phyloP scores from a whole-genome alignment of 2,329 filamentous ascomycete species.

The Eutypa lata region DNA sequence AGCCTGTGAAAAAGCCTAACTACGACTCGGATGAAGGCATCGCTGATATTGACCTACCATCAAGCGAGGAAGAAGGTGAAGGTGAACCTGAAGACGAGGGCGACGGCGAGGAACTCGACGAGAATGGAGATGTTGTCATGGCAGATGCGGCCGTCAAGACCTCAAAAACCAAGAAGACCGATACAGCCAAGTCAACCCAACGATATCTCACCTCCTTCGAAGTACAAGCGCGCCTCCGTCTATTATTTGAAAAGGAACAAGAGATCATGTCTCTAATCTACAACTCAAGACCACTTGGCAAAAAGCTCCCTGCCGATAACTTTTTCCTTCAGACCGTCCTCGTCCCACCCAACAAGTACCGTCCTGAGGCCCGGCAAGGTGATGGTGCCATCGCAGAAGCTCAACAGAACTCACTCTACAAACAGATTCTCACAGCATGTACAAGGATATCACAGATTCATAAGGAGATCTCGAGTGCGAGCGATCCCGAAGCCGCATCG shows the following conservation, averaged over 20 bases:
- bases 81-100: conserved; percentile 42
- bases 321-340: conserved; percentile 88
- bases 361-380: conserved; percentile 81
- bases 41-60: conserved; percentile 59
- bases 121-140: conserved; percentile 57
- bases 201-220: conserved; percentile 81
- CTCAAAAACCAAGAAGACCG: conserved; percentile 32
- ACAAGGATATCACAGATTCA: conserved; percentile 72
- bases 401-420: conserved; percentile 85
- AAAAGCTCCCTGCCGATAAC: conserved; percentile 76
- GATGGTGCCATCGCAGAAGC: conserved; percentile 81
- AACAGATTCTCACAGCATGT: conserved; percentile 74
- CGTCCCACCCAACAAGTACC: conserved; percentile 88
- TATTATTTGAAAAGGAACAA: conserved; percentile 83
- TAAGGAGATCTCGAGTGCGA: conserved; percentile 58
- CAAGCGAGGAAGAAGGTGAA: conserved; percentile 38
- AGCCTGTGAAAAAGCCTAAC: conserved; percentile 33
- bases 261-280: conserved; percentile 85
- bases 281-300: conserved; percentile 64
- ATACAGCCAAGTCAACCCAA: conserved; percentile 44
- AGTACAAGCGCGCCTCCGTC: conserved; percentile 71
- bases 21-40: conserved; percentile 65
- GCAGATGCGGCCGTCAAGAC: conserved; percentile 42
- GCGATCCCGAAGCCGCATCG: conserved; percentile 28
- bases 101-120: conserved; percentile 46